Conservation (phyloP, 495 filamentous ascomycete species). For the Aspergillus haitiensis region DNA sequence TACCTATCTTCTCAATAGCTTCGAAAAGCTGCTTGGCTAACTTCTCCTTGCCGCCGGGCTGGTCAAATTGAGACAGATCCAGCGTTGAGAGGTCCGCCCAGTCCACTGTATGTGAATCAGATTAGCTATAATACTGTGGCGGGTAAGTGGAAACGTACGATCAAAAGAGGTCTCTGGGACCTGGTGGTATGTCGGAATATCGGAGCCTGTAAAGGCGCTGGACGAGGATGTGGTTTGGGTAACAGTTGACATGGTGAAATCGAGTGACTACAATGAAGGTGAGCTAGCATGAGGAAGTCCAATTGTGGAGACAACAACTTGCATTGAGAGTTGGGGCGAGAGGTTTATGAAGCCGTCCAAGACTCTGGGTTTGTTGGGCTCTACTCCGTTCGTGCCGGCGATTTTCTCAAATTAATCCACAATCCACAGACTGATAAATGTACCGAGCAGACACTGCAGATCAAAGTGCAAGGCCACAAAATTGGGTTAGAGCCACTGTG, state of each 20-base stretch:
- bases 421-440: not conserved
- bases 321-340: not conserved
- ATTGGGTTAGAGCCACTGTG: not conserved
- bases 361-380: not conserved
- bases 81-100: conserved; percentile 55
- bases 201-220: not conserved
- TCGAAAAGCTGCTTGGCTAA: conserved; percentile 41
- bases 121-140: too few species aligned
- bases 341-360: not conserved
- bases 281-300: not conserved
- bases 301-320: too few species aligned
- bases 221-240: not conserved
- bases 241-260: not conserved
- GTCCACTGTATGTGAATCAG: conserved; percentile 23
- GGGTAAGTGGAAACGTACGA: too few species aligned
- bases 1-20: conserved; percentile 3
- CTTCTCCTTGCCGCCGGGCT: conserved; percentile 52
- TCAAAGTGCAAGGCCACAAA: too few species aligned
- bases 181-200: not conserved
- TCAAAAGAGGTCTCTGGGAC: too few species aligned
- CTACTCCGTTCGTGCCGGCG: not conserved
- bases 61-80: conserved; percentile 50
- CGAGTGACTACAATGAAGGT: not conserved
- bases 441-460: too few species aligned
- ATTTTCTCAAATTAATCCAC: not conserved